Conservation (phyloP, 805 yeast genomes). For the Ogataea corticis region DNA sequence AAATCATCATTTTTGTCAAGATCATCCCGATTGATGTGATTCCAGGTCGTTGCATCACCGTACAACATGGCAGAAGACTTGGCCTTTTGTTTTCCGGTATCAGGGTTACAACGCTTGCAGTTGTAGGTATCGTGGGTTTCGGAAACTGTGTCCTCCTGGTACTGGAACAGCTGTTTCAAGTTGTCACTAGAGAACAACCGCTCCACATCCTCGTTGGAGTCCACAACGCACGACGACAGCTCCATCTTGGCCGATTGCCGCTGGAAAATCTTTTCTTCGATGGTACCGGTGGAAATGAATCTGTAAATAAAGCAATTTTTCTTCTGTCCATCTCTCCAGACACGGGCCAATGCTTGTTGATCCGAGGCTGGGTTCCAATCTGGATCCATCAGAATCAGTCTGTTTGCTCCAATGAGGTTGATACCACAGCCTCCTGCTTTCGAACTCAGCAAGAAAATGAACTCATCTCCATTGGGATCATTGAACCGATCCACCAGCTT, state of each 20-base stretch:
- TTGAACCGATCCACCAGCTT: conserved; percentile 89
- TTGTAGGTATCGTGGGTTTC: conserved; percentile 92
- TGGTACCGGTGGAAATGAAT: conserved; percentile 91
- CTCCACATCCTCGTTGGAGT: conserved; percentile 94
- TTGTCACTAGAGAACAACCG: conserved; percentile 83
- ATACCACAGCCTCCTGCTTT: conserved; percentile 99
- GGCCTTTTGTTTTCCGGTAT: conserved; percentile 55
- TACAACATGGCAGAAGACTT: conserved; percentile 87
- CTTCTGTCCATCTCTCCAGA: conserved; percentile 99
- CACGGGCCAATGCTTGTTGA: conserved; percentile 96
- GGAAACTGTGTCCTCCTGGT: conserved; percentile 64
- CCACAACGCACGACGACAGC: conserved; percentile 93
- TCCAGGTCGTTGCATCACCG: conserved; percentile 98
- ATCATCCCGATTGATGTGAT: conserved; percentile 71
- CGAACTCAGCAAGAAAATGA: conserved; percentile 84
- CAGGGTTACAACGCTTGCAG: conserved; percentile 71
- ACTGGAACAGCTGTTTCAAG: conserved; percentile 73
- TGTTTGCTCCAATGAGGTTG: conserved; percentile 92
- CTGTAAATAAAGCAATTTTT: conserved; percentile 95
- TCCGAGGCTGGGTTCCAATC: conserved; percentile 99
- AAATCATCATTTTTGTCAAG: conserved; percentile 72
- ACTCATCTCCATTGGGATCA: conserved; percentile 85
- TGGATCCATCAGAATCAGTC: conserved; percentile 81
- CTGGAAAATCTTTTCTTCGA: conserved; percentile 95
- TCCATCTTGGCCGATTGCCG: conserved; percentile 94